phyloP scores from a whole-genome alignment of 306 rosid species.

The Gillenia trifoliata region DNA sequence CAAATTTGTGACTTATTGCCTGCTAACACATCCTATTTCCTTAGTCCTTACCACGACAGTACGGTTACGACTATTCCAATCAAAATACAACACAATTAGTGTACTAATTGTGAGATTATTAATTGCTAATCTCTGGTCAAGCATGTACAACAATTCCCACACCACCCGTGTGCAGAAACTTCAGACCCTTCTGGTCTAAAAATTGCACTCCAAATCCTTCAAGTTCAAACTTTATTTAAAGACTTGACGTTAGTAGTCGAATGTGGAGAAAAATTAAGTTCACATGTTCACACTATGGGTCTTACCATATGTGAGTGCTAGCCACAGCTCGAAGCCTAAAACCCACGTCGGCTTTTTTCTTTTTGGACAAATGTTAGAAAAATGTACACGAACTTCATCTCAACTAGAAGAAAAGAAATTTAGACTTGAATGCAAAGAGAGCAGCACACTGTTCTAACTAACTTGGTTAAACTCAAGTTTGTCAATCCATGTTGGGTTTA shows the following conservation, averaged over 20 bases:
- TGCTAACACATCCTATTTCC: not conserved
- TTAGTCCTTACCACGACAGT: not conserved
- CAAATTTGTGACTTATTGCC: no score
- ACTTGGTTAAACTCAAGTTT: no score
- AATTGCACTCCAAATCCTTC: not conserved
- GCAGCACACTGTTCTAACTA: no score
- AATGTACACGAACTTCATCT: no score
- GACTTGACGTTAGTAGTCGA: not conserved
- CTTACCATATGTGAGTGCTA: not conserved
- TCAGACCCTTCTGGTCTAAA: not conserved
- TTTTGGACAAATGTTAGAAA: no score
- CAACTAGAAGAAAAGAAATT: no score
- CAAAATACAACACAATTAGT: not conserved
- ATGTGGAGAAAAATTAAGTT: not conserved
- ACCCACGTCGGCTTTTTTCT: not conserved
- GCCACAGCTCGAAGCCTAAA: not conserved
- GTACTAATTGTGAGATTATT: not conserved
- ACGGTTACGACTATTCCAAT: not conserved
- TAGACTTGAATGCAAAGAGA: no score
- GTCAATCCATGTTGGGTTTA: no score
- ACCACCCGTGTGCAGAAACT: not conserved
- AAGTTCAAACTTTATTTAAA: not conserved
- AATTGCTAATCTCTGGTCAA: constrained; percentile 3
- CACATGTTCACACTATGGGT: not conserved
- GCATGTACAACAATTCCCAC: not conserved